phyloP scores from a whole-genome alignment of 2,329 filamentous ascomycete species.

The Ilyonectria robusta region DNA sequence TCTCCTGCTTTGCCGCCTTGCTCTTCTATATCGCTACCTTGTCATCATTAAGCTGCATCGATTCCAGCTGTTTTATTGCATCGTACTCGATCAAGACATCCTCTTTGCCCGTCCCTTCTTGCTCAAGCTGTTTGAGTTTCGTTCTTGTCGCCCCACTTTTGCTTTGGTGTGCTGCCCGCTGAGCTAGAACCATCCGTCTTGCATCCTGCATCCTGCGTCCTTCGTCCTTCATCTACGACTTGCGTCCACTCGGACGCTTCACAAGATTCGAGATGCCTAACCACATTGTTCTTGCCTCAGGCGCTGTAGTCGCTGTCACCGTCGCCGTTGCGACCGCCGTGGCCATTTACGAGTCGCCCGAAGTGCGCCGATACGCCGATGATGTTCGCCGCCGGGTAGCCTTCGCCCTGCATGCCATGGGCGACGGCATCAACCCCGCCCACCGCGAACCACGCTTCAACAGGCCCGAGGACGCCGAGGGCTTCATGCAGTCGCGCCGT shows the following conservation, averaged over 20 bases:
- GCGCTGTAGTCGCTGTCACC: slow-evolving; percentile 70
- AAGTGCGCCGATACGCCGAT: slow-evolving; percentile 73
- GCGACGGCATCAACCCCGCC: slow-evolving; percentile 68
- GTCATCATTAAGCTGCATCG: slow-evolving; percentile 8
- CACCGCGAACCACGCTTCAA: slow-evolving; percentile 71
- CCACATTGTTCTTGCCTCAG: slow-evolving; percentile 68
- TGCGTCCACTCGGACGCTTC: slow-evolving; percentile 8
- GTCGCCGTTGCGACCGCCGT: slow-evolving; percentile 71
- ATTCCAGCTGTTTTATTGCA: slow-evolving; percentile 6
- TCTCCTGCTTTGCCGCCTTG: slow-evolving; percentile 23
- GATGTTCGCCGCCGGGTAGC: slow-evolving; percentile 74
- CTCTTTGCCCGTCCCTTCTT: not conserved
- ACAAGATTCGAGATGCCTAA: slow-evolving; percentile 65
- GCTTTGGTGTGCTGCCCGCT: slow-evolving; percentile 1
- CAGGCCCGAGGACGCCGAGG: slow-evolving; percentile 76
- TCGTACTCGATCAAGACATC: slow-evolving; percentile 13
- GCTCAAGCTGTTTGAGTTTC: not conserved
- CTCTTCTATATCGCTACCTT: slow-evolving; percentile 9
- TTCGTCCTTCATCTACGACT: slow-evolving; percentile 5
- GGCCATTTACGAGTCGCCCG: slow-evolving; percentile 75
- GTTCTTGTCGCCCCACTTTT: slow-evolving; percentile 18
- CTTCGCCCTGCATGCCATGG: slow-evolving; percentile 70
- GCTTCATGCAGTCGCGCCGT: slow-evolving; percentile 70
- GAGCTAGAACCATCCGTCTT: not conserved
- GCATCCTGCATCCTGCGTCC: slow-evolving; percentile 1